Evolutionary conservation across 2,329 filamentous ascomycete species (phyloP).

Genomic region (Ophiostoma ips): DNA sequence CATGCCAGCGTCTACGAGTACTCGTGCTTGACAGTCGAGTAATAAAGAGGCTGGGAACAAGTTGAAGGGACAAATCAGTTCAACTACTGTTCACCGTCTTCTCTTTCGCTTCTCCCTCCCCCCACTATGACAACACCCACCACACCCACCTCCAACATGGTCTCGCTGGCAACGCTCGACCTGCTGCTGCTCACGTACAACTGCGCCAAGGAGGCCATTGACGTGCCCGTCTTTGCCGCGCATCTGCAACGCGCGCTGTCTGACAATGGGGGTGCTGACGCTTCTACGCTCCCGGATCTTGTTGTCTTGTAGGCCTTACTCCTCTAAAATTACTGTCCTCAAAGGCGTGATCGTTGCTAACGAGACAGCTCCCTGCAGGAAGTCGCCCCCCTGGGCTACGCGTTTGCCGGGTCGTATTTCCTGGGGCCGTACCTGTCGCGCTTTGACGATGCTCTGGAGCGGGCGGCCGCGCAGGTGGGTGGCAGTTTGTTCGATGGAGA

Average conservation of each 20-base stretch:
- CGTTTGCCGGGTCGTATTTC: slow-evolving; percentile 74
- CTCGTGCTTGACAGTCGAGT: no score
- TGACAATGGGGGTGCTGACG: background rate
- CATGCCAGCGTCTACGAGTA: no score
- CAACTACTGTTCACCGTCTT: background rate
- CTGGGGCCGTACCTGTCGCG: slow-evolving; percentile 61
- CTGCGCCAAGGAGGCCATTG: slow-evolving; percentile 59
- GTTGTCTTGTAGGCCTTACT: slow-evolving; percentile 36
- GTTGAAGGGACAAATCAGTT: no score
- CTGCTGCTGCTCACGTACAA: slow-evolving; percentile 82
- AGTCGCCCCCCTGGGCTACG: slow-evolving; percentile 67
- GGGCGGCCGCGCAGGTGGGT: slow-evolving; percentile 40
- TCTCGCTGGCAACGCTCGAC: slow-evolving; percentile 38
- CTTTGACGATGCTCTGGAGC: slow-evolving; percentile 57
- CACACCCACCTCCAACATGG: slow-evolving; percentile 17
- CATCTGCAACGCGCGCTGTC: slow-evolving; percentile 51
- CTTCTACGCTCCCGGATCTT: slow-evolving; percentile 36
- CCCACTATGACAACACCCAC: background rate
- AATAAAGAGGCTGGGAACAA: no score
- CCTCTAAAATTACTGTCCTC: no score
- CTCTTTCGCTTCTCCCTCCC: background rate
- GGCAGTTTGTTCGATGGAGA: background rate
- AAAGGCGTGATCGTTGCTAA: no score
- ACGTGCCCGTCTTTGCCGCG: slow-evolving; percentile 54
- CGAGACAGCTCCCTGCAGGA: slow-evolving; percentile 67